Evolutionary conservation across 768 basidiomycete species (phyloP).

Genomic region (Leccinum variicolor): DNA sequence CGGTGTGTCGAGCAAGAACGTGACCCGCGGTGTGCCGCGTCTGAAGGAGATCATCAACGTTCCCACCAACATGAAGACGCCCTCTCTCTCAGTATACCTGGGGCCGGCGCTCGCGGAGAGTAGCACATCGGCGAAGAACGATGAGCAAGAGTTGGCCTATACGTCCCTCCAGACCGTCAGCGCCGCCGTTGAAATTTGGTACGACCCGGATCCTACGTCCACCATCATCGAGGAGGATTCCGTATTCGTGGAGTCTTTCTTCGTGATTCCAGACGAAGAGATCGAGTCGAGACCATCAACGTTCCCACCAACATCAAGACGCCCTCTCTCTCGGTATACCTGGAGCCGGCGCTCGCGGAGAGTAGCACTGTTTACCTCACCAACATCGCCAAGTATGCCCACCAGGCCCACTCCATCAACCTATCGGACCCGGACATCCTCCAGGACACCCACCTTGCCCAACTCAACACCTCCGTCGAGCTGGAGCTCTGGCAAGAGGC

Average conservation of each 20-base stretch:
- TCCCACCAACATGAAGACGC: conserved; percentile 97
- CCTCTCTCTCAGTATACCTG: conserved; percentile 91
- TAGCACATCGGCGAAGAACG: conserved; percentile 67
- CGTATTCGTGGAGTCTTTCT: no score
- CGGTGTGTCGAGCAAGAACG: conserved; percentile 98
- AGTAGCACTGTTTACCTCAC: conserved; percentile 33
- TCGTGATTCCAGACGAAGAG: conserved; percentile 93
- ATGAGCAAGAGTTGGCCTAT: conserved; percentile 90
- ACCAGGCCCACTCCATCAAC: no score
- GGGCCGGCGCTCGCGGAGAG: conserved; percentile 65
- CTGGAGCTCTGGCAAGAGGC: no score
- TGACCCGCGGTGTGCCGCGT: conserved; percentile 98
- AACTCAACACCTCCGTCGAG: no score
- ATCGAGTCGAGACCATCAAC: conserved; percentile 95
- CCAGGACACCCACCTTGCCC: no score
- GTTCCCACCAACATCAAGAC: conserved; percentile 99
- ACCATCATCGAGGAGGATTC: conserved; percentile 97
- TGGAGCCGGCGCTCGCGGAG: conserved; percentile 65
- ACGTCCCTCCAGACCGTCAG: conserved; percentile 94
- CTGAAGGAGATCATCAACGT: conserved; percentile 99
- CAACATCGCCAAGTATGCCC: no score
- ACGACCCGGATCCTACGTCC: conserved; percentile 87
- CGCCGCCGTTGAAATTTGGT: conserved; percentile 95
- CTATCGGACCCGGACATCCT: no score
- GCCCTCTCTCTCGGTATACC: conserved; percentile 90